Conservation (phyloP, 345 rosid species). For the Salix koriyanagi region DNA sequence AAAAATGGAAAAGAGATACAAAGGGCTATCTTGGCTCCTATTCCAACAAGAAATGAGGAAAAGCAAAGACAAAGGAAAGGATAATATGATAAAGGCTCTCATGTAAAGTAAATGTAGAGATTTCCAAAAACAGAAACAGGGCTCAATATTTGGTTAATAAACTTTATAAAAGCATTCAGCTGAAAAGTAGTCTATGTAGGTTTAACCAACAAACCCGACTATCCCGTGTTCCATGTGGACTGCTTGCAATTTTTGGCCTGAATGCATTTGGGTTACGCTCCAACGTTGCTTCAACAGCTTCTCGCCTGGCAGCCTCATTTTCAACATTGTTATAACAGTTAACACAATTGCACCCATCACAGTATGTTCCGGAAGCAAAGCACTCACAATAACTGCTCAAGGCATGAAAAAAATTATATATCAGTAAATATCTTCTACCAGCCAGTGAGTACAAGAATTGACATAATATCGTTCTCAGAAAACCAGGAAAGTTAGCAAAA, state of each 20-base stretch:
- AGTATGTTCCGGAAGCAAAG: constrained; percentile 93
- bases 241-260: constrained; percentile 95
- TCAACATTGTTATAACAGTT: constrained; percentile 94
- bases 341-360: constrained; percentile 96
- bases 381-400: constrained; percentile 88
- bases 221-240: constrained; percentile 80
- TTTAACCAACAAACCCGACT: constrained; percentile 48
- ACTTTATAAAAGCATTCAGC: background rate
- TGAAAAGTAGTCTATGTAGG: background rate
- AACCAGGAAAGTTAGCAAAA: background rate
- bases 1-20: background rate
- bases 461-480: background rate
- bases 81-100: background rate
- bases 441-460: background rate
- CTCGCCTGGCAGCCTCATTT: constrained; percentile 82
- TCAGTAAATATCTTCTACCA: constrained; percentile 8
- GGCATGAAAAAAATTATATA: constrained; percentile 5
- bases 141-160: background rate
- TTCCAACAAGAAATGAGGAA: background rate
- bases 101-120: background rate
- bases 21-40: background rate
- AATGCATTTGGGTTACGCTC: constrained; percentile 98
- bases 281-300: constrained; percentile 88
- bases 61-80: background rate
- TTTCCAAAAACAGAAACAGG: background rate